A percentile compares a stretch with the other conserved stretches of the same genome.
phyloP scores from a whole-genome alignment of 2,329 filamentous ascomycete genomes.

The Paecilomyces dactylethromorphus region DNA sequence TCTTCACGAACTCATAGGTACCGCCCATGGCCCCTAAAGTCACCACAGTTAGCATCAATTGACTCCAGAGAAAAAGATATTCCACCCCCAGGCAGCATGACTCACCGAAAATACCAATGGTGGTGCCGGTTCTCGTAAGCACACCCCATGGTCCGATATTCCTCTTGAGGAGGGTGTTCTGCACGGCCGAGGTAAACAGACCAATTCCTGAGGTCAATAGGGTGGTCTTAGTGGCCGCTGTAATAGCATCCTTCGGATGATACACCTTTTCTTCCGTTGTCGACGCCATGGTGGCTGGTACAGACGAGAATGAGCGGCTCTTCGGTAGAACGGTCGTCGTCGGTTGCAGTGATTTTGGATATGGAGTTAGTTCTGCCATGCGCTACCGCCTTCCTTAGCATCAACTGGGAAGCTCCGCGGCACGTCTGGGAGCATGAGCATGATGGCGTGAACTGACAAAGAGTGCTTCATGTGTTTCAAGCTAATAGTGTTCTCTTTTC shows the following conservation, averaged over 20 bases:
- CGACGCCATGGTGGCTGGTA: conserved; percentile 41
- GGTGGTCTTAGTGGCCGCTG: conserved; percentile 57
- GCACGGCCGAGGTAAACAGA: conserved; percentile 66
- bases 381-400: not conserved
- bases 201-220: conserved; percentile 62
- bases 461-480: not conserved
- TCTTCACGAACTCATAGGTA: conserved; percentile 70
- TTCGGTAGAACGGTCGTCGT: conserved; percentile 7
- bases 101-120: conserved; percentile 63
- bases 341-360: conserved; percentile 11
- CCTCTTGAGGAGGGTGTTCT: conserved; percentile 77
- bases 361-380: not conserved
- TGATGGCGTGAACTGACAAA: not conserved
- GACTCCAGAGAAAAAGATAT: not conserved
- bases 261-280: conserved; percentile 48
- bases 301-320: conserved; percentile 14
- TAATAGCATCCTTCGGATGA: conserved; percentile 69
- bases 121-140: conserved; percentile 70
- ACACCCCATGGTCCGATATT: conserved; percentile 77
- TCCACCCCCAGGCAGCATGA: not conserved
- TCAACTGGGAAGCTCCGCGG: not conserved
- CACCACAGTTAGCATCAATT: conserved; percentile 1
- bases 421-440: not conserved
- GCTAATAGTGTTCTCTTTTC: not conserved
- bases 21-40: conserved; percentile 62